Conservation (phyloP, 2,329 filamentous ascomycete genomes). For the Diplodia mutila region DNA sequence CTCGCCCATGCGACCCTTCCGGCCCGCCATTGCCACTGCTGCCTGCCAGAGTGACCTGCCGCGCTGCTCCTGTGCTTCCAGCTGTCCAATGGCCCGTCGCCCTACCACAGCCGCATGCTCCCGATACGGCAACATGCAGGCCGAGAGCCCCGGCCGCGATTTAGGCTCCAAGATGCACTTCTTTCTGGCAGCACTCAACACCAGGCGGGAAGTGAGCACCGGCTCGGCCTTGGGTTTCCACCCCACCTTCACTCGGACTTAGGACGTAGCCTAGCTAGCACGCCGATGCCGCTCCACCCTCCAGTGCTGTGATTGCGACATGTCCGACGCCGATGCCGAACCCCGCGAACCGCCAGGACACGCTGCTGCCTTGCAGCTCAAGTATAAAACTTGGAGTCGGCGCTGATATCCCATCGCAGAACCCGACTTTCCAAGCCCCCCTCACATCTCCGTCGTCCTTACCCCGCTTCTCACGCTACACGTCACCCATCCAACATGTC, state of each 20-base stretch:
- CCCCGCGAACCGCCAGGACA: background rate
- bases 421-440: background rate
- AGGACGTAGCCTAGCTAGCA: background rate
- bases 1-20: background rate
- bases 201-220: background rate
- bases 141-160: background rate
- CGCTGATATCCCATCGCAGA: background rate
- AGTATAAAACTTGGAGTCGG: background rate
- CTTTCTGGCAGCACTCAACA: conserved; percentile 4
- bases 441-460: background rate
- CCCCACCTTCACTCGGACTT: conserved; percentile 9
- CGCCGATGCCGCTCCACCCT: background rate
- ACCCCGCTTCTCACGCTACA: no score
- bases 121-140: background rate
- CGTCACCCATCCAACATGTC: background rate
- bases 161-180: background rate
- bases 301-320: background rate
- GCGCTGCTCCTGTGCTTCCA: background rate
- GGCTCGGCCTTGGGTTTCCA: background rate
- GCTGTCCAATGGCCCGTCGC: background rate
- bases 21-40: background rate
- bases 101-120: background rate
- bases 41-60: background rate
- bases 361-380: background rate
- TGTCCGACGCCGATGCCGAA: conserved; percentile 8